These are phyloP conservation scores for Trichophyton mentagrophytes DNA, from an alignment of 2,329 filamentous ascomycete genomes.

Conservation along the genomic window DNA sequence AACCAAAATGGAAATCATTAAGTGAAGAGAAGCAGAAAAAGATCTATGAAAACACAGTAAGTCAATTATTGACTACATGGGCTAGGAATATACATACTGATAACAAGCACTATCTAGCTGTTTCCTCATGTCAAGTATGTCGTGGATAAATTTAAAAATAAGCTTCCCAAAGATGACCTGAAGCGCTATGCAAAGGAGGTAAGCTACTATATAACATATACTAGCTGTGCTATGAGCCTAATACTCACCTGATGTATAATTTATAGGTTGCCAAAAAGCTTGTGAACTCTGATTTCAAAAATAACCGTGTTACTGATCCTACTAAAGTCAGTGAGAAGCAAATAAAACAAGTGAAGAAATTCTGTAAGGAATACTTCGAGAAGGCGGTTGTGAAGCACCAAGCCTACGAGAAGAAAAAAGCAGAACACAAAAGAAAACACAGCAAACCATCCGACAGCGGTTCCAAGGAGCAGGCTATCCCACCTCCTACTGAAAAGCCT, in stretches of 20 bases:
- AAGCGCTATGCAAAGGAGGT: conserved; percentile 54
- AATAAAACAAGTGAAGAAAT: conserved; percentile 67
- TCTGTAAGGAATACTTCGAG: conserved; percentile 74
- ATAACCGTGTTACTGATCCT: conserved; percentile 72
- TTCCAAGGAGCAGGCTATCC: conserved; percentile 7
- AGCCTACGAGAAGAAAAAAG: conserved; percentile 54
- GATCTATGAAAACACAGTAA: conserved; percentile 83
- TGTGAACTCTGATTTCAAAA: conserved; percentile 83
- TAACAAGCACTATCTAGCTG: conserved; percentile 40
- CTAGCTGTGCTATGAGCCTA: conserved; percentile 14
- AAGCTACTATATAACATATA: conserved; percentile 13
- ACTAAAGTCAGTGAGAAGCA: conserved; percentile 65
- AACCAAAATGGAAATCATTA: conserved; percentile 40
- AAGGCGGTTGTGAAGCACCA: conserved; percentile 68
- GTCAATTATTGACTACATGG: conserved; percentile 20
- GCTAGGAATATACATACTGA: not conserved
- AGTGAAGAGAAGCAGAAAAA: conserved; percentile 78
- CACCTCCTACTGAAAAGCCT: not conserved
- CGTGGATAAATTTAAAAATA: conserved; percentile 73
- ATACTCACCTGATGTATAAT: conserved; percentile 46
- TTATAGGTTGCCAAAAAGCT: conserved; percentile 67
- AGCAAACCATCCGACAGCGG: not conserved
- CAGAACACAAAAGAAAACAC: conserved; percentile 30
- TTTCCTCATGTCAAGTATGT: conserved; percentile 76
- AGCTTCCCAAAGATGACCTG: conserved; percentile 67